A percentile compares a stretch with the other conserved stretches of the same genome.
These are phyloP conservation scores for Lecanosticta acicola DNA, from an alignment of 2,329 filamentous ascomycete genomes.

Conservation along the genomic window DNA sequence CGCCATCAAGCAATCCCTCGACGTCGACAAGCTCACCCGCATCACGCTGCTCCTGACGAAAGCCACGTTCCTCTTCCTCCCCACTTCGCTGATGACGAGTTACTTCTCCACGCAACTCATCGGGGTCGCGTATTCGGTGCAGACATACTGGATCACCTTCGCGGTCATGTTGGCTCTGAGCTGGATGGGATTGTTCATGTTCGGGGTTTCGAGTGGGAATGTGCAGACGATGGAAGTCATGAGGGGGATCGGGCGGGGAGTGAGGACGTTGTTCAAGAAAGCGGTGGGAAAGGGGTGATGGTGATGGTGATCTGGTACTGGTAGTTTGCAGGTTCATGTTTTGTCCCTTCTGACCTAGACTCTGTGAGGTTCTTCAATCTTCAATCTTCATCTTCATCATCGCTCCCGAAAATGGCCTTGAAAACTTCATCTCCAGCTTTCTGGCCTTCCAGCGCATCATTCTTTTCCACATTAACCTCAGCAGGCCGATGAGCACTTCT, in stretches of 20 bases:
- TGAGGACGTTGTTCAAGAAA: not conserved
- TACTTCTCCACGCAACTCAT: slow-evolving; percentile 66
- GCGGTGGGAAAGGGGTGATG: not conserved
- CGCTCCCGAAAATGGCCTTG: slow-evolving; percentile 86
- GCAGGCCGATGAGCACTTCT: slow-evolving; percentile 17
- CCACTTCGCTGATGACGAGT: slow-evolving; percentile 66
- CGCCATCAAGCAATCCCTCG: slow-evolving; percentile 66
- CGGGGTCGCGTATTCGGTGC: slow-evolving; percentile 55
- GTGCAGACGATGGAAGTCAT: slow-evolving; percentile 39
- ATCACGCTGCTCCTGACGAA: slow-evolving; percentile 69
- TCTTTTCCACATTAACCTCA: slow-evolving; percentile 63
- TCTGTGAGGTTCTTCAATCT: no score
- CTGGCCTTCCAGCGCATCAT: slow-evolving; percentile 69
- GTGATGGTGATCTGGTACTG: not conserved
- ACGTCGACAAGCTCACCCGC: slow-evolving; percentile 65
- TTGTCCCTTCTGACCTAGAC: no score
- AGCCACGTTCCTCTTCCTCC: slow-evolving; percentile 68
- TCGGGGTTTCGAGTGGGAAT: slow-evolving; percentile 52
- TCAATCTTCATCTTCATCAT: slow-evolving; percentile 40
- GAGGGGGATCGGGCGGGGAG: slow-evolving; percentile 10
- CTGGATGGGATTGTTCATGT: slow-evolving; percentile 52
- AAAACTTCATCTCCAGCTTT: slow-evolving; percentile 77
- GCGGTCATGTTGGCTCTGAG: slow-evolving; percentile 57
- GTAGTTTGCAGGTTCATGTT: no score
- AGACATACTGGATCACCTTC: slow-evolving; percentile 64